phyloP scores from a whole-genome alignment of 176 grass and related monocot genomes.

The Bonia amplexicaulis region DNA sequence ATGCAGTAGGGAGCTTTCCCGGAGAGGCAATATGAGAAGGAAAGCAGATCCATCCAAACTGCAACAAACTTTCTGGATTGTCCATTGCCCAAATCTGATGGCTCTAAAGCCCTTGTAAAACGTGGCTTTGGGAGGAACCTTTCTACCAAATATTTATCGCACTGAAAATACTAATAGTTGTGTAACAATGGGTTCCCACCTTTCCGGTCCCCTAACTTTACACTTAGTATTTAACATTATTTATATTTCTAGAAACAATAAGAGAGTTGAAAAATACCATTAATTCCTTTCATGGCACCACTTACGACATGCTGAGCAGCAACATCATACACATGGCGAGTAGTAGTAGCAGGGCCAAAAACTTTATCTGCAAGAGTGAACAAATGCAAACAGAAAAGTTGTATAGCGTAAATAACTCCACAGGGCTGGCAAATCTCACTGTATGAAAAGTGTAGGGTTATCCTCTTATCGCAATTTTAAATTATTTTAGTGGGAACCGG shows the following conservation, averaged over 20 bases:
- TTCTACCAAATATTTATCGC: neutral
- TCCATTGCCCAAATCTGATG: neutral
- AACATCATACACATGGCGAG: conserved; percentile 86
- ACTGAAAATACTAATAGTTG: neutral
- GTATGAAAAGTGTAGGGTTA: neutral
- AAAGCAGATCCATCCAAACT: neutral
- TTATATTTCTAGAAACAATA: conserved; percentile 1
- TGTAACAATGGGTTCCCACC: conserved; percentile 1
- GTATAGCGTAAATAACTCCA: neutral
- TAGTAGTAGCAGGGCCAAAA: conserved; percentile 94
- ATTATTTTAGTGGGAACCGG: neutral
- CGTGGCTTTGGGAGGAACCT: neutral
- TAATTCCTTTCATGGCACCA: conserved; percentile 98
- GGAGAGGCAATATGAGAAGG: neutral
- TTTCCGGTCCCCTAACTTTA: neutral
- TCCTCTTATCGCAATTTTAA: neutral
- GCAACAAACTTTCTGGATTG: neutral
- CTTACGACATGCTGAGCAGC: conserved; percentile 91
- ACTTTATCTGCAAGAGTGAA: conserved; percentile 71
- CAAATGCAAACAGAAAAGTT: conserved; percentile 1
- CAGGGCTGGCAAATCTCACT: neutral
- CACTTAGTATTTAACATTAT: conserved; percentile 9
- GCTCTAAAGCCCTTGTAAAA: neutral
- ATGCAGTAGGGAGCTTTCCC: neutral
- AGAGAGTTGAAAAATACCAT: conserved; percentile 54